phyloP scores from a whole-genome alignment of 306 rosid species.

The Herpetospermum pedunculosum region DNA sequence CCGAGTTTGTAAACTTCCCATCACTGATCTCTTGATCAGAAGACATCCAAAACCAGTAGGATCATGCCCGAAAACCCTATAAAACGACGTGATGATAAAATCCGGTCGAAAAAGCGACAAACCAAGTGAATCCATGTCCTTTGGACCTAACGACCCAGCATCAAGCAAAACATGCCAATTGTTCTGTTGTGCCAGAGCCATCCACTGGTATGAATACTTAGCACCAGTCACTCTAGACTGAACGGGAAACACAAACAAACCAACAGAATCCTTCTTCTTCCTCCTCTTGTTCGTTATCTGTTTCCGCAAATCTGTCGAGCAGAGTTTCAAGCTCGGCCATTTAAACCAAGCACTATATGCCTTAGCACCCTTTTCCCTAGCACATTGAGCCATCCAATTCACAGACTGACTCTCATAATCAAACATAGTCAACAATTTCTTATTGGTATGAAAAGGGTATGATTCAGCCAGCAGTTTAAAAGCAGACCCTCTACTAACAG shows the following conservation, averaged over 20 bases:
- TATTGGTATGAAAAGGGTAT: constrained; percentile 81
- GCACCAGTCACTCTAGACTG: constrained; percentile 32
- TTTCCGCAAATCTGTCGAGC: constrained; percentile 89
- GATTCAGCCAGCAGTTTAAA: constrained; percentile 77
- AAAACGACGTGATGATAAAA: constrained; percentile 84
- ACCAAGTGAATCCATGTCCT: constrained; percentile 98
- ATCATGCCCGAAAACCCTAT: constrained; percentile 89
- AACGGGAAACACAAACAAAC: constrained; percentile 30
- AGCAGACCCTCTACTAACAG: constrained; percentile 96
- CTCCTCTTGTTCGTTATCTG: constrained; percentile 50
- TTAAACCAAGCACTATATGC: constrained; percentile 87
- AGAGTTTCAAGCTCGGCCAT: constrained; percentile 93
- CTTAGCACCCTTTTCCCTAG: constrained; percentile 85
- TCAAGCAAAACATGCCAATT: constrained; percentile 97
- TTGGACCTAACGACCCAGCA: constrained; percentile 95
- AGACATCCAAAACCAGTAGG: constrained; percentile 98
- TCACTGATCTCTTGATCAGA: constrained; percentile 81
- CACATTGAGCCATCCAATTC: constrained; percentile 92
- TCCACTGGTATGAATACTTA: constrained; percentile 74
- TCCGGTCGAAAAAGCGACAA: constrained; percentile 90
- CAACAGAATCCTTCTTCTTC: constrained; percentile 25
- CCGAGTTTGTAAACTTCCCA: constrained; percentile 79
- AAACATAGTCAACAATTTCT: constrained; percentile 82
- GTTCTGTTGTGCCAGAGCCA: constrained; percentile 96
- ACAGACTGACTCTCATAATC: constrained; percentile 96